Base-by-base conservation (phyloP, 441 rosid species). In the Pelargonium australe region DNA sequence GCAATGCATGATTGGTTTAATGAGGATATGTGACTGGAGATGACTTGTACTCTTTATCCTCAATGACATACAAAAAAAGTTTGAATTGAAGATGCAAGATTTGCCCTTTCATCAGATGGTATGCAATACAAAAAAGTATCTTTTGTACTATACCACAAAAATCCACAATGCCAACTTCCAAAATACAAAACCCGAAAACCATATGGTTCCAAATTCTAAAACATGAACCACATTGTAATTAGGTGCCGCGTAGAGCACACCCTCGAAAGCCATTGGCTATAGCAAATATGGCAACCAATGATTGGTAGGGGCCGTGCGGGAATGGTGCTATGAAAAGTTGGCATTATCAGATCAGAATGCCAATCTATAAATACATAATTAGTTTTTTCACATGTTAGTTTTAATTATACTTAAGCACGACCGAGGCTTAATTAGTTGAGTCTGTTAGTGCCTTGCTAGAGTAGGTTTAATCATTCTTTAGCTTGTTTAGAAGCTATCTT, bases 41-140 rank as follows among this genome's bases (percentile, higher is more conserved):
- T 16, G 64, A n/a, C 37, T 5, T 45, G 66, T 3, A 66, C 66
- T 41, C 44, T 65, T 73, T 73, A 55, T 31, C 23, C 49, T 17
- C 45, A 20, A 72, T 67, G 73, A 40, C 71, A 72, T 41, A 28
- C 57, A 44, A 62, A 71, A 67, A 55, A 64, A 40, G 28, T 49
- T 61, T 61, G 25, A 61, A 61, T 61, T 61, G 25, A 61, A 61
- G 64, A 25, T 61, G 64, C 64, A 23, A 61, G 64, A 61, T 61
- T 61, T 61, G 64, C 64, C 64, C 64, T 61, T 61, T 61, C 64
- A 61, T 34, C 64, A 61, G 28, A 61, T 61, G 14, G 40, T 31
- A 61, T 61, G 25, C 23, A n/a, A 34, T 23, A 61, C 64, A 61
- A 13, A 61, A n/a, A 61, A 61, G 34, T 61, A 31, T 23, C 64